Base-by-base conservation (phyloP, 2,329 filamentous ascomycete genomes). In the Macrophomina phaseolina region DNA sequence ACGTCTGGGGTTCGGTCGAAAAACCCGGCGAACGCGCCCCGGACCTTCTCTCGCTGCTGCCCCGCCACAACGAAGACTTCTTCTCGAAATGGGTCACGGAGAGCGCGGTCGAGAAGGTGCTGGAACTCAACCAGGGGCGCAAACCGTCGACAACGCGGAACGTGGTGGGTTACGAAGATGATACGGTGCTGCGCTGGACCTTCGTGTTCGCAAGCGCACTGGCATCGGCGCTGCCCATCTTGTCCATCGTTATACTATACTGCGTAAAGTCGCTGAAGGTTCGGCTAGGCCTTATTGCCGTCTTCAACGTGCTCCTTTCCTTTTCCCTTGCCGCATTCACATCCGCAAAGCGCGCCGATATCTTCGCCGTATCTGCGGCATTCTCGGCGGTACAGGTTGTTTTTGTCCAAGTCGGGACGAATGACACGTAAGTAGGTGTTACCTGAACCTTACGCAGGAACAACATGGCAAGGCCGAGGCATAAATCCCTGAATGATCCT, bases 331-430 rank as follows among this genome's bases (percentile, higher is more conserved):
- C 52, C 1, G 6, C 34, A 7, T 58, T 66, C 18, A 66, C 64
- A 1, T 45, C 55, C 6, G 53, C 64, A 5, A 66, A 51, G 34
- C 32, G 52, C 5, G 48, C 32, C 1, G 64, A 66, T 3, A 42
- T 60, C 4, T 66, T 66, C 14, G 64, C 45, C 6, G 64, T 60
- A 5, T 16, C 45, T 5, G 52, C 53, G 0, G 53, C 64, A 4
- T 66, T 66, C 53, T 66, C 64, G 1, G 64, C 64, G 11, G 48
- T 66, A 12, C 45, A 52, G 12, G 64, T 66, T 4, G 64, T 60
- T 1, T 66, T 66, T n/a, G 64, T 60, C 14, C 64, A 66, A 9
- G 53, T 32, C 0, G 55, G 36, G 0, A 32, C 40, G 7, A 18
- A 3, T 28, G 34, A 14, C 8, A 45, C 40, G 40, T 6, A 45